Evolutionary conservation across 2,329 filamentous ascomycete genomes (phyloP), one percentile per base, ranked within the genome.

Genomic region (Aspergillus nomiae): DNA sequence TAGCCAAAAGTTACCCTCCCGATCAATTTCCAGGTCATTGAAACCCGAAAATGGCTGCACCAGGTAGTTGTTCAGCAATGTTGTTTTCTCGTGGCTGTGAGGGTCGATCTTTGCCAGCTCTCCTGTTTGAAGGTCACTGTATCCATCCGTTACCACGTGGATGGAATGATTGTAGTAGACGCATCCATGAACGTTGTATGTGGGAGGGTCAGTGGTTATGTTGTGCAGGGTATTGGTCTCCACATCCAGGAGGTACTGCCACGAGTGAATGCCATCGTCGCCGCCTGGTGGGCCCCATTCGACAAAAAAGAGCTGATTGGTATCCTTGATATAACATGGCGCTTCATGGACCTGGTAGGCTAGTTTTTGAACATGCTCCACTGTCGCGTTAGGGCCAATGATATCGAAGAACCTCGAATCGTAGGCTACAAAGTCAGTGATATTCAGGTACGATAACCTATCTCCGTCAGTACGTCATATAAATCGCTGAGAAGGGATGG

Each of bases 241-340:
- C 5, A 61, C 21, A 46, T 64, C 60, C 1, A 66, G 43, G 5
- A 66, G 57, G 41, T 66, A 66, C 55, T 64, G 64, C 62, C 60
- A 64, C 1, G 45, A 28, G n/a, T 66, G 62, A 19, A 53, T 59
- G 14, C 64, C 64, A 16, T 61, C 41, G 6, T 66, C 60, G 2
- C 59, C 64, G 0, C 62, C 64, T 7, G 64, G 62, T 3, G 62
- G 60, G 3, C 64, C 64, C 62, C 62, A 66, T 61, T 66, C 64
- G 6, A 64, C 62, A n/a, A 66, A 66, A 34, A 66, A 63, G 0
- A 66, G 54, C 26, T 66, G 48, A 1, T 59, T 58, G 6, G 62
- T 64, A 4, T 60, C 59, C 12, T 50, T 54, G 26, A 64, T 64
- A 24, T 62, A 64, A 36, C 59, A 66, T 0, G 62, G 64, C 1